Base-by-base conservation (phyloP, 108 stramenopile genomes). In the Nannochloropsis gaditana region DNA sequence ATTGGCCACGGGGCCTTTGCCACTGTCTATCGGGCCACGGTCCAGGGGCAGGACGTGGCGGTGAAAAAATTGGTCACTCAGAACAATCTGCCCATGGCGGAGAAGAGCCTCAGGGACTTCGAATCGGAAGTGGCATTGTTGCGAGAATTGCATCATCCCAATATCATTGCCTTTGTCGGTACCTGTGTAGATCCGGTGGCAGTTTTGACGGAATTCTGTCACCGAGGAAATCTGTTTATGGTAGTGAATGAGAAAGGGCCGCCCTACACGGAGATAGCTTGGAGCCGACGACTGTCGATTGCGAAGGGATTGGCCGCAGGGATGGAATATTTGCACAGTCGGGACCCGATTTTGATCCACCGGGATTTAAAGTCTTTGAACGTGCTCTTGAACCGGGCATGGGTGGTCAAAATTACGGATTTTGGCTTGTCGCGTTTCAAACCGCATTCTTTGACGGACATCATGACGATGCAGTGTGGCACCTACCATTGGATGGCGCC, bases 401-500 rank as follows among this genome's bases (percentile, higher is more conserved):
- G 89, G 88, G 85, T 79, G 43, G 86, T 79, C 41, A 91, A 91
- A 85, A 83, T 91, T 43, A 89, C 90, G 21, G 91, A 91, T 84
- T 91, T 91, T 43, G 91, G 91, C 45, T 73, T 91, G 87, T 85
- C 84, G 21, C 45, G 90, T 21, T 91, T 89, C 84, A 91, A 91
- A 81, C 88, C 90, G n/a, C 84, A 84, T 43, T 82, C 84, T 15
- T 83, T 80, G 42, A 81, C 85, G 44, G 89, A 86, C 41, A 89
- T 85, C 80, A 89, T 89, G 89, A 92, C 91, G 41, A 86, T 83
- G 15, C 90, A 92, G 87, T 84, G 83, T 45, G 92, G 92, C 17
- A 92, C 92, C 9, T 90, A 90, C 81, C 92, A 92, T 79, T 92
- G 92, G 92, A 92, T 91, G 89, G 90, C 91, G 15, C 92, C 92